Base-by-base conservation (phyloP, 2,329 filamentous ascomycete genomes). In the Trichoderma sp. region DNA sequence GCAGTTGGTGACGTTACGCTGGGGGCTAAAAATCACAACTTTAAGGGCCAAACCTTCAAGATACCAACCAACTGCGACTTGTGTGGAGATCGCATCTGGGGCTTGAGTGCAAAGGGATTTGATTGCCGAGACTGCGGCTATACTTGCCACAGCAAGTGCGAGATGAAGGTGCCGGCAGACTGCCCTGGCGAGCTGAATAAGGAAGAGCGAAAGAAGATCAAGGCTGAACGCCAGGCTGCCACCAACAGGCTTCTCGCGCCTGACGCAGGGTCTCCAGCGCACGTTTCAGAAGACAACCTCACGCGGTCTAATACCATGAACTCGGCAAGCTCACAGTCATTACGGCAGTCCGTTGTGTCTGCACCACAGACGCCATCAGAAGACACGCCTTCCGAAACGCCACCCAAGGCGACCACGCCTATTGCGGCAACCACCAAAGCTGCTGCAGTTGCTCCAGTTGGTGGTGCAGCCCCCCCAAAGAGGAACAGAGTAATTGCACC, bases 21-120 rank as follows among this genome's bases (percentile, higher is more conserved):
- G 24, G 95, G 95, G 21, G 94, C 94, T 13, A 93, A 93, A 78
- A 97, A 94, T 76, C 96, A 99, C 83, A 96, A 97, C 76, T 99
- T 99, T 86, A 97, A 97, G 81, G 90, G 93, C n/a, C 94, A 98
- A 77, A 98, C 96, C 0, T 99, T 98, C 86, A 98, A 98, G 80
- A 97, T 99, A 71, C 96, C 96, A 0, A 99, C 96, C 5, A 98
- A 98, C 78, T 99, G 96, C 82, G 96, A 99, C 79, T 86, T 97
- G 14, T 99, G 96, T 75, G 94, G 94, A 21, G 96, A 99, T 77
- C 89, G 96, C 33, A 97, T 99, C 78, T 99, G 96, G 96, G 96
- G 96, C 0, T 81, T 99, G 52, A 97, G 93, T 35, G 95, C 96
- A 47, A 99, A 99, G 81, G 96, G 96, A 0, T 96, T 97, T 77